Percentiles rank a stretch among this genome's conserved stretches.
phyloP scores from a whole-genome alignment of 1,139 yeast species.

The Blastobotrys indianensis region DNA sequence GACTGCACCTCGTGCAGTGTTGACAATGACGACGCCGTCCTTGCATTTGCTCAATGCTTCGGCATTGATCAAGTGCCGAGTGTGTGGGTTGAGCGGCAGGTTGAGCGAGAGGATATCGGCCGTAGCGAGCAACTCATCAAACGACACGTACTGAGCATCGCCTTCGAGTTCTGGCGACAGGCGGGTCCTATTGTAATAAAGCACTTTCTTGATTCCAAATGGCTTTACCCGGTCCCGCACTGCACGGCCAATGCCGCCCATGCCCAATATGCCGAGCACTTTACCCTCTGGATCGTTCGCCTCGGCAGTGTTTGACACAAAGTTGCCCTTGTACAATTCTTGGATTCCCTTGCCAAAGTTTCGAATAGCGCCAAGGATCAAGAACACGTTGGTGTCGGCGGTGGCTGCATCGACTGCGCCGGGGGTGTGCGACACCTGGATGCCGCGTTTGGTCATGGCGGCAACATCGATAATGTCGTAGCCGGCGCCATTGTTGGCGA shows the following conservation, averaged over 20 bases:
- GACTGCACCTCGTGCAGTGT: constrained; percentile 66
- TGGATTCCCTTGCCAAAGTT: constrained; percentile 44
- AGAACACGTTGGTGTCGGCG: constrained; percentile 63
- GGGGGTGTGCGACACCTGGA: constrained; percentile 66
- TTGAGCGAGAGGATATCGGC: constrained; percentile 59
- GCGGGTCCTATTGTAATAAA: constrained; percentile 58
- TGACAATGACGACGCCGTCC: constrained; percentile 60
- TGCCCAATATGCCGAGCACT: constrained; percentile 65
- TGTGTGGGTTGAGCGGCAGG: constrained; percentile 52
- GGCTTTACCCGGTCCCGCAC: constrained; percentile 59
- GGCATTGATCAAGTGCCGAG: constrained; percentile 52
- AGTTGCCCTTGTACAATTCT: constrained; percentile 36
- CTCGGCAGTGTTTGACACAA: constrained; percentile 31
- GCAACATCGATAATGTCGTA: constrained; percentile 60
- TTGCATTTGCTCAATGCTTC: constrained; percentile 55
- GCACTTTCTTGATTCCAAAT: constrained; percentile 55
- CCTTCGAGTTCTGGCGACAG: constrained; percentile 49
- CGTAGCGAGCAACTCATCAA: constrained; percentile 50
- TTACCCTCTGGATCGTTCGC: constrained; percentile 55
- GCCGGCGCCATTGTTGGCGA: constrained; percentile 89
- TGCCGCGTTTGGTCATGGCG: constrained; percentile 43
- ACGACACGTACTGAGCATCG: constrained; percentile 46
- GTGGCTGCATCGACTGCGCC: constrained; percentile 68
- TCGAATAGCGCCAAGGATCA: constrained; percentile 54
- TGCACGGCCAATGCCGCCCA: constrained; percentile 80